These are phyloP conservation scores for Otatea glauca DNA, from an alignment of 176 grass and related monocot genomes.

Conservation along the genomic window DNA sequence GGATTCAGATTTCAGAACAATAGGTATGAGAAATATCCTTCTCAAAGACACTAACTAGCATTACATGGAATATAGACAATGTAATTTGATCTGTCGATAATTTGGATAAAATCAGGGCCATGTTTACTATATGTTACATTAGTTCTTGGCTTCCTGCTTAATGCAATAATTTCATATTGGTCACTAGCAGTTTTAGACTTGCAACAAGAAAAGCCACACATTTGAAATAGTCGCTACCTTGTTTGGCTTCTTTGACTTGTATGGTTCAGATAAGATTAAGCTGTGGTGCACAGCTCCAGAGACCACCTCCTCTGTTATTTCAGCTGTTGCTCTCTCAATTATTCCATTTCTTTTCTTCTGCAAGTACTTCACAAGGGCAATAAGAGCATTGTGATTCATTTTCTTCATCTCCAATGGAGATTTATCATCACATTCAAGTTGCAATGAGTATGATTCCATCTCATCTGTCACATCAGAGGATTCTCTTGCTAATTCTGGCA, in stretches of 20 bases:
- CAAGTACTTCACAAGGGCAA: conserved; percentile 92
- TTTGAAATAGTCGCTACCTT: conserved; percentile 50
- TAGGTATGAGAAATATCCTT: background rate
- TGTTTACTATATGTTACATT: conserved; percentile 15
- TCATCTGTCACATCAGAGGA: conserved; percentile 93
- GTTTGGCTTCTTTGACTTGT: conserved; percentile 64
- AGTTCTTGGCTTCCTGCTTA: conserved; percentile 12
- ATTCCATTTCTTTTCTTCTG: conserved; percentile 95
- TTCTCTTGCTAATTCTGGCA: conserved; percentile 75
- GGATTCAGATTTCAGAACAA: background rate
- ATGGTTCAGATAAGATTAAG: conserved; percentile 73
- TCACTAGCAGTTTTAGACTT: background rate
- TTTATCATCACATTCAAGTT: conserved; percentile 82
- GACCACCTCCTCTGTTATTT: conserved; percentile 95
- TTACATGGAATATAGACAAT: background rate
- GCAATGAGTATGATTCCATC: conserved; percentile 65
- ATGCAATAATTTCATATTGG: conserved; percentile 23
- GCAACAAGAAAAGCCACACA: conserved; percentile 29
- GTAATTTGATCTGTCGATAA: conserved; percentile 5
- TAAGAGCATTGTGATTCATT: conserved; percentile 88
- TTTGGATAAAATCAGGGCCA: background rate
- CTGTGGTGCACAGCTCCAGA: conserved; percentile 90
- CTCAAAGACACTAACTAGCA: conserved; percentile 10
- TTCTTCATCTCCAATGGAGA: conserved; percentile 74
- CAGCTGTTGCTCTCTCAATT: conserved; percentile 92